phyloP scores from a whole-genome alignment of 2,329 filamentous ascomycete genomes.

The Xylariaceae sp. region DNA sequence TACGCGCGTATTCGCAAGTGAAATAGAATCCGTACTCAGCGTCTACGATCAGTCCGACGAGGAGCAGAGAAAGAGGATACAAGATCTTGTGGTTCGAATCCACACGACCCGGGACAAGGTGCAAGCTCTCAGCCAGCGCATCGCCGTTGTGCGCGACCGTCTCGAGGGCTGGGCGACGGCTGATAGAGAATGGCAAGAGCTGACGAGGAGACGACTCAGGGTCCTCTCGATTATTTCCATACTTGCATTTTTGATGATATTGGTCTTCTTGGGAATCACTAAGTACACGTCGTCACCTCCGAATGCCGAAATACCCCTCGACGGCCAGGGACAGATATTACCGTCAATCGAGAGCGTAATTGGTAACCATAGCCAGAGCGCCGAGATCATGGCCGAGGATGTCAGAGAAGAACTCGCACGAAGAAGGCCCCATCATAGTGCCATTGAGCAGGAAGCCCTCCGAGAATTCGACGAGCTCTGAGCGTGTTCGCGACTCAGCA shows the following conservation, averaged over 20 bases:
- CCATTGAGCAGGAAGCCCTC: slow-evolving; percentile 26
- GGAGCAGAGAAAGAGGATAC: slow-evolving; percentile 59
- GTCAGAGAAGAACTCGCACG: slow-evolving; percentile 28
- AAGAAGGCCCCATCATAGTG: slow-evolving; percentile 20
- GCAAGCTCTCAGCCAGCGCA: slow-evolving; percentile 53
- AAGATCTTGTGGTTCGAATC: slow-evolving; percentile 57
- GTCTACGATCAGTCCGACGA: slow-evolving; percentile 55
- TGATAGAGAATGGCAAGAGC: slow-evolving; percentile 64
- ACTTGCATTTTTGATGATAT: slow-evolving; percentile 43
- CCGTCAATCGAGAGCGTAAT: slow-evolving; percentile 10
- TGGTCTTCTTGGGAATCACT: slow-evolving; percentile 37
- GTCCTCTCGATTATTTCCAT: slow-evolving; percentile 57
- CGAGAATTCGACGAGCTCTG: slow-evolving; percentile 34
- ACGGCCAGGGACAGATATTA: slow-evolving; percentile 7
- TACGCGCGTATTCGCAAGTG: slow-evolving; percentile 52
- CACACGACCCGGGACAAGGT: slow-evolving; percentile 55
- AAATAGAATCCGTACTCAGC: slow-evolving; percentile 57
- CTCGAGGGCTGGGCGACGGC: slow-evolving; percentile 64
- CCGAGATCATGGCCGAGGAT: slow-evolving; percentile 25
- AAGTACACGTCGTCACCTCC: slow-evolving; percentile 30
- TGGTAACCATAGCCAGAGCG: slow-evolving; percentile 23
- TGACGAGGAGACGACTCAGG: slow-evolving; percentile 57
- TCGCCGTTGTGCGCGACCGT: slow-evolving; percentile 57
- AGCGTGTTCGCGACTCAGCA: slow-evolving; percentile 1
- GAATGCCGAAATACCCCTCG: slow-evolving; percentile 14